A percentile compares a stretch with the other conserved stretches of the same genome.
Evolutionary conservation across 2,329 filamentous ascomycete genomes (phyloP).

Genomic region (Penicillium palitans): DNA sequence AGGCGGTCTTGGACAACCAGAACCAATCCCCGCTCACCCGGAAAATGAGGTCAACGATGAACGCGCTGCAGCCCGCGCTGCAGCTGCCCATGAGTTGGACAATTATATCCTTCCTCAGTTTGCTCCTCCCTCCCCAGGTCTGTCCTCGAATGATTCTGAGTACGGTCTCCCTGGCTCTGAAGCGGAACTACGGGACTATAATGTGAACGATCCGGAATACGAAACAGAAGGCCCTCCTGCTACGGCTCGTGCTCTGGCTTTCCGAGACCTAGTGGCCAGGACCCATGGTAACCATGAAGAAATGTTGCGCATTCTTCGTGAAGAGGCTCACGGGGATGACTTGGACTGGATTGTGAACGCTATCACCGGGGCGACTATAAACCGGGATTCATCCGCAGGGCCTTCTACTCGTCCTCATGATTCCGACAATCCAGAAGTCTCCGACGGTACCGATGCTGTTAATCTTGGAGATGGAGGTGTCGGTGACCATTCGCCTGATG

Average conservation of each 20-base stretch:
- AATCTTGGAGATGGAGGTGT: not conserved
- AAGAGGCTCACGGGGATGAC: constrained; percentile 60
- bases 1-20: constrained; percentile 14
- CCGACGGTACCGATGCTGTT: not conserved
- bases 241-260: constrained; percentile 46
- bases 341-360: constrained; percentile 61
- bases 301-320: constrained; percentile 62
- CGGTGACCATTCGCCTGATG: not conserved
- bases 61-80: constrained; percentile 10
- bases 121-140: constrained; percentile 17
- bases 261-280: constrained; percentile 58
- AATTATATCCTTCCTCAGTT: constrained; percentile 6
- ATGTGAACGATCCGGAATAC: not conserved
- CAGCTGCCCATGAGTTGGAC: constrained; percentile 8
- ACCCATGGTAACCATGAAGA: constrained; percentile 60
- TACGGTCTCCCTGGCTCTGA: constrained; percentile 16
- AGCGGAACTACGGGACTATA: not conserved
- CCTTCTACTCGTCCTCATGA: constrained; percentile 4
- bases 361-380: constrained; percentile 42
- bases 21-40: constrained; percentile 9
- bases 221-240: not conserved
- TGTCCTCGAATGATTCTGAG: constrained; percentile 21
- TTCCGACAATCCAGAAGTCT: not conserved
- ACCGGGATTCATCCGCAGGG: not conserved
- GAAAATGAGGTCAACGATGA: constrained; percentile 10